Evolutionary conservation across 2,329 filamentous ascomycete genomes (phyloP).

Genomic region (Xylaria sp.): DNA sequence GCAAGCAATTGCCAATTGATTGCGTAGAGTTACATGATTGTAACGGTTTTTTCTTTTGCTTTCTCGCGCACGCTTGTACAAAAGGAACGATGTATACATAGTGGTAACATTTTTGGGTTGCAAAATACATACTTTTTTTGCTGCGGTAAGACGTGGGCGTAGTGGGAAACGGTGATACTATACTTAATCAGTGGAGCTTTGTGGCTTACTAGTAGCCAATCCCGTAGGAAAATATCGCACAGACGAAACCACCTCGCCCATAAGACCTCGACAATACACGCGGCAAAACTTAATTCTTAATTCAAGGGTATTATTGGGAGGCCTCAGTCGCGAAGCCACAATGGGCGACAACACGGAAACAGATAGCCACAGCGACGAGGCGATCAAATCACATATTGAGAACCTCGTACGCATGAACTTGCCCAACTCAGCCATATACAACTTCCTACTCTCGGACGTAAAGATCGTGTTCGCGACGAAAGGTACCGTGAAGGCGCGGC

Average conservation of each 20-base stretch:
- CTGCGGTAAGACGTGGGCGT: background rate
- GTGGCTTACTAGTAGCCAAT: constrained; percentile 12
- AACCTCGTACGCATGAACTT: constrained; percentile 47
- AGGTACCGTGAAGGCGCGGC: constrained; percentile 61
- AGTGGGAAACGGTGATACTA: background rate
- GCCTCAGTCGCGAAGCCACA: background rate
- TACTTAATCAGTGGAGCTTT: constrained; percentile 6
- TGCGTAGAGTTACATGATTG: too few species aligned
- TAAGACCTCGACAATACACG: background rate
- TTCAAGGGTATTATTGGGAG: background rate
- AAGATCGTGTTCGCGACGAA: constrained; percentile 57
- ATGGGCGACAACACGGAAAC: constrained; percentile 31
- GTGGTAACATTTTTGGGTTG: background rate
- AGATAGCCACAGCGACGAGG: constrained; percentile 37
- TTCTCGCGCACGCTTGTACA: background rate
- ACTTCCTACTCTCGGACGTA: constrained; percentile 61
- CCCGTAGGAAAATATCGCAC: background rate
- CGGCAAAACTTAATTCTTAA: background rate
- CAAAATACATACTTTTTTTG: background rate
- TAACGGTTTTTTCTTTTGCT: too few species aligned
- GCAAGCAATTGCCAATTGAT: too few species aligned
- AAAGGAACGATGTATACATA: background rate
- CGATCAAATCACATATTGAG: constrained; percentile 49
- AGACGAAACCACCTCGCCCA: background rate
- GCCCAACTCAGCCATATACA: constrained; percentile 65